A percentile compares a stretch with the other conserved stretches of the same genome.
phyloP scores from a whole-genome alignment of 106 monocot species.

The Apostasia ramifera region DNA sequence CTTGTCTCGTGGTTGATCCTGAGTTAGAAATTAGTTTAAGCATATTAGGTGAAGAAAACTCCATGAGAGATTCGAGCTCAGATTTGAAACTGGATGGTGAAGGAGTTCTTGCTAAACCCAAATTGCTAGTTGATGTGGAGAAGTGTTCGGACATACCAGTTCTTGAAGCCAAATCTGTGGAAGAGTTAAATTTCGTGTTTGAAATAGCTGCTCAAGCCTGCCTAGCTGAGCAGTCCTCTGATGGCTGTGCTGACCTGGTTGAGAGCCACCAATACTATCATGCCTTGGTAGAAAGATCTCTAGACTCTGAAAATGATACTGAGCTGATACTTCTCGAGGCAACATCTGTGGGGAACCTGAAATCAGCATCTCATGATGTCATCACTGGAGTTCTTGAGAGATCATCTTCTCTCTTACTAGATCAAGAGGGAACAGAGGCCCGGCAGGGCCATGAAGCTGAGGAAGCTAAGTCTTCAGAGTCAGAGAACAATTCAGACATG shows the following conservation, averaged over 20 bases:
- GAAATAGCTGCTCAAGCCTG: constrained; percentile 14
- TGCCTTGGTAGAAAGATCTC: neutral
- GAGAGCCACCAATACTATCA: too few relatives aligned
- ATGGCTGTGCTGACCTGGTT: constrained; percentile 2
- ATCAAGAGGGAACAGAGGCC: neutral
- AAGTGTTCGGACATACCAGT: constrained; percentile 16
- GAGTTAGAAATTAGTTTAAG: neutral
- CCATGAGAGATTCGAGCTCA: neutral
- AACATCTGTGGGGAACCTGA: constrained; percentile 1
- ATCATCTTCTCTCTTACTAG: neutral
- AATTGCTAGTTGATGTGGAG: neutral
- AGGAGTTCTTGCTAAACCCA: neutral
- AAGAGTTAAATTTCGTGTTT: constrained; percentile 26
- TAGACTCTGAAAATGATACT: neutral
- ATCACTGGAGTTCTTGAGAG: neutral
- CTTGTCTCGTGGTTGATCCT: neutral
- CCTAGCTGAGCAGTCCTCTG: neutral
- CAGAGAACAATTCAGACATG: constrained; percentile 3
- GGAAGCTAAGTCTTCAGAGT: neutral
- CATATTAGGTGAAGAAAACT: too few relatives aligned
- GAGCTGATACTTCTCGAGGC: constrained; percentile 18
- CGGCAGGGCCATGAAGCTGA: neutral
- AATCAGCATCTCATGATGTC: neutral
- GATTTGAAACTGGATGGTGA: neutral
- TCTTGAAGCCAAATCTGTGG: constrained; percentile 31